Evolutionary conservation across 495 filamentous ascomycete genomes (phyloP).

Genomic region (Viridothelium virens): DNA sequence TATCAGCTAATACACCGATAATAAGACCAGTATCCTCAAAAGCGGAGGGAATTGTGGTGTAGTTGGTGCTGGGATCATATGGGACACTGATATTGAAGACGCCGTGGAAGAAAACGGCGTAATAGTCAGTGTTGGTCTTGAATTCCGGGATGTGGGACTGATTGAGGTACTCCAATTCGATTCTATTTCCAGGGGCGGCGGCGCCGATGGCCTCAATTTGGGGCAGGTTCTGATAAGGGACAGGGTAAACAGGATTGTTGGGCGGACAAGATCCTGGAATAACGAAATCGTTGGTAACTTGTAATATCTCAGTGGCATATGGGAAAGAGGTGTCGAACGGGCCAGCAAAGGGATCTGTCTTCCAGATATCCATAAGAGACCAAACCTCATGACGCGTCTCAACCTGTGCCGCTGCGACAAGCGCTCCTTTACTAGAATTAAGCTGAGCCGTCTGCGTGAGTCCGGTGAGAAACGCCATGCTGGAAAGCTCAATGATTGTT

Average conservation of each 20-base stretch:
- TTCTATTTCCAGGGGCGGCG: slow-evolving; percentile 39
- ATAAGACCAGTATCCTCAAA: slow-evolving; percentile 47
- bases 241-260: slow-evolving; percentile 44
- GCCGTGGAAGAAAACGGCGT: slow-evolving; percentile 48
- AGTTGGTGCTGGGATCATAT: slow-evolving; percentile 36
- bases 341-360: slow-evolving; percentile 43
- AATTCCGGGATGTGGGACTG: slow-evolving; percentile 39
- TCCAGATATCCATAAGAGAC: slow-evolving; percentile 47
- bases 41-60: slow-evolving; percentile 38
- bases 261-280: slow-evolving; percentile 43
- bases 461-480: slow-evolving; percentile 49
- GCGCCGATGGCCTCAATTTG: slow-evolving; percentile 33
- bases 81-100: slow-evolving; percentile 41
- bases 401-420: slow-evolving; percentile 43
- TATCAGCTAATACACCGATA: slow-evolving; percentile 40
- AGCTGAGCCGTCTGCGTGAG: slow-evolving; percentile 41
- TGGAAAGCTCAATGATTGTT: slow-evolving; percentile 45
- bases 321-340: slow-evolving; percentile 46
- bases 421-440: slow-evolving; percentile 36
- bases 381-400: slow-evolving; percentile 47
- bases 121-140: slow-evolving; percentile 36
- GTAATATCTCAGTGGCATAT: slow-evolving; percentile 48
- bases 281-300: slow-evolving; percentile 44
- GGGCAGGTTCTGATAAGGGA: slow-evolving; percentile 41
- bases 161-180: slow-evolving; percentile 39